phyloP scores from a whole-genome alignment of 1,139 yeast species.

The Kodamaea anthophila region DNA sequence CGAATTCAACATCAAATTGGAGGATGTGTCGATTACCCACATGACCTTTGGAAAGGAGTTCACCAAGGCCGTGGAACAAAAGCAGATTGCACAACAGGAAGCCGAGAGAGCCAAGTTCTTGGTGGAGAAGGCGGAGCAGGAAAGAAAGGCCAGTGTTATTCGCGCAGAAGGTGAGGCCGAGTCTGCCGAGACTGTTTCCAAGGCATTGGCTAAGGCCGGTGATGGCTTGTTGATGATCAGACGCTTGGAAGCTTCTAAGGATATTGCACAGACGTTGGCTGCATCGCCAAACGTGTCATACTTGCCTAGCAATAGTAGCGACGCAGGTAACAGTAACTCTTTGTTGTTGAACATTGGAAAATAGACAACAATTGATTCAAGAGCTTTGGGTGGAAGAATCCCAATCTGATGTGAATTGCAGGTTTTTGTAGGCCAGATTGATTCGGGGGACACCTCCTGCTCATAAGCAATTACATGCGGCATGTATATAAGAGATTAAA shows the following conservation, averaged over 20 bases:
- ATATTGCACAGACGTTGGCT: constrained; percentile 85
- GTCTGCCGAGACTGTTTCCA: constrained; percentile 92
- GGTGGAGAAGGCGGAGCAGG: constrained; percentile 97
- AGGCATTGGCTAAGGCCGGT: constrained; percentile 90
- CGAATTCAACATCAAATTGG: constrained; percentile 87
- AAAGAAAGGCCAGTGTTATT: constrained; percentile 87
- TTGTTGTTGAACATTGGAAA: constrained; percentile 39
- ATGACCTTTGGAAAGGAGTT: constrained; percentile 96
- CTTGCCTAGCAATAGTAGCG: constrained; percentile 56
- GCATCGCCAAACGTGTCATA: constrained; percentile 84
- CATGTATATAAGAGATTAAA: no score
- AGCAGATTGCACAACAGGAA: constrained; percentile 98
- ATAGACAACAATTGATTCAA: no score
- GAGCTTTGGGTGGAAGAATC: no score
- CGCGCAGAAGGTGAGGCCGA: constrained; percentile 99
- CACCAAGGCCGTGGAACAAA: constrained; percentile 97
- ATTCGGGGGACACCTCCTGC: no score
- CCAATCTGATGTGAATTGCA: no score
- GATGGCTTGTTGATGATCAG: constrained; percentile 92
- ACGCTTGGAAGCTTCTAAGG: constrained; percentile 94
- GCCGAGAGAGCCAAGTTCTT: constrained; percentile 94
- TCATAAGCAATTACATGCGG: no score
- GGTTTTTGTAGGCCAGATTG: no score
- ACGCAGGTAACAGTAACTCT: constrained; percentile 26
- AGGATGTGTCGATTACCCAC: constrained; percentile 97